Base-by-base conservation (phyloP, 352 stramenopile species). In the Phytophthora uliginosa region DNA sequence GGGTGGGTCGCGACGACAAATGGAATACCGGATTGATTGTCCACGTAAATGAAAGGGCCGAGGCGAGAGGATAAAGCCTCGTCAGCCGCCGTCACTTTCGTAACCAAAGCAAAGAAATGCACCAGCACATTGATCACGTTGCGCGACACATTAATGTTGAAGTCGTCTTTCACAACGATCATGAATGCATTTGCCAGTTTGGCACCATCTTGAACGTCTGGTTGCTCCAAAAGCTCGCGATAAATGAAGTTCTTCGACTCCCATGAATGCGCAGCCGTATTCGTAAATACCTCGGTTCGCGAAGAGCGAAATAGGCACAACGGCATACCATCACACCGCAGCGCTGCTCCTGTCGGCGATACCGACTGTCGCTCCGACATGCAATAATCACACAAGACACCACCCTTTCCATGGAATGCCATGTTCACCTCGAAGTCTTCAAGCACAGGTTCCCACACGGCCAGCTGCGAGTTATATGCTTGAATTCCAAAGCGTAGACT, bases 201-300 rank as follows among this genome's bases (percentile, higher is more conserved):
- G 8, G 82, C 84, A 26, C 84, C 73, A 42, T 78, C 66, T 64
- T 91, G 81, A 31, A 93, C 84, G 31, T 92, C 78, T 33, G 68
- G 69, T 51, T 89, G 75, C 28, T 84, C 76, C 36, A 96, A 69
- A 1, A 96, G 67, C 63, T 96, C 88, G 22, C 89, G 89, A 54
- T 89, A 91, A 52, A 96, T 96, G 34, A 94, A 95, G 63, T 94
- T 90, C 65, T 96, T 95, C 0, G 89, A 76, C 66, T 96, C 88
- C 66, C 84, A 86, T 8, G 89, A 86, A 59, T 91, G 83, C 12
- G 80, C 78, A 40, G 84, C 78, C 13, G 89, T 85, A 38, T 83
- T 78, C 3, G 86, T 89, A 59, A 93, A 94, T 26, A 91, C 85
- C 36, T 86, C 79, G 3, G 85, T 94, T 47, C 83, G 80, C 6